Evolutionary conservation across 257 asterid species (phyloP), one percentile per base, ranked within the genome.

Genomic region (Fraxinus pennsylvanica): DNA sequence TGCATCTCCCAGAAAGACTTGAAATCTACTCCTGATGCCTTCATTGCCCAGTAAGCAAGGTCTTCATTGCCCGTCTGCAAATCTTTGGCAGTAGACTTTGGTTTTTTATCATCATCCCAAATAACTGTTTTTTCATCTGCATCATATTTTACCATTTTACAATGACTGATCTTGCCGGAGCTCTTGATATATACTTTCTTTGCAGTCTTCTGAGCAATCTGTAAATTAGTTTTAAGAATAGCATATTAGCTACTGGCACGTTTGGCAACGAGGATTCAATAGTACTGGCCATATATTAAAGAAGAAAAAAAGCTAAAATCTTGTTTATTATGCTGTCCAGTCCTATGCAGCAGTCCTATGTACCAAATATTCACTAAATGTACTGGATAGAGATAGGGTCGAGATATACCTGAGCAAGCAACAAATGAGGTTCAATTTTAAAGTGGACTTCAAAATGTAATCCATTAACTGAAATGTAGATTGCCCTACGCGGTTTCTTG

Each of bases 171-270:
- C 85, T 92, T 89, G 52, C 97, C 97, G 0, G 94, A 82, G 61
- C 82, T 83, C 86, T 83, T 90, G 79, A 96, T 85, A 83, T 78
- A 84, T 15, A 96, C 97, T 77, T 90, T 87, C 89, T 92, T 89
- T 4, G 98, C 97, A 71, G 92, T 72, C 84, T 80, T 96, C 82
- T 90, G 96, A 78, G 93, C 97, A 83, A 96, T 80, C 98, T 96
- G 94, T 74, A 71, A 25, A 78, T 45, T 29, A 72, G 25, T 71
- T 45, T 21, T 50, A 74, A 73, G 12, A 63, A 22, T 25, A 27
- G 69, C 6, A 12, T 15, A 22, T 27, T 13, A 25, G 67, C 27
- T 59, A n/a, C 10, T 59, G 12, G 30, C 67, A 59, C 22, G 14
- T 59, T 57, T 21, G 30, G 15, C 14, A n/a, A 59, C 8, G 67